These are phyloP conservation scores for Platanthera guangdongensis DNA, from an alignment of 106 monocot genomes.

Conservation along the genomic window DNA sequence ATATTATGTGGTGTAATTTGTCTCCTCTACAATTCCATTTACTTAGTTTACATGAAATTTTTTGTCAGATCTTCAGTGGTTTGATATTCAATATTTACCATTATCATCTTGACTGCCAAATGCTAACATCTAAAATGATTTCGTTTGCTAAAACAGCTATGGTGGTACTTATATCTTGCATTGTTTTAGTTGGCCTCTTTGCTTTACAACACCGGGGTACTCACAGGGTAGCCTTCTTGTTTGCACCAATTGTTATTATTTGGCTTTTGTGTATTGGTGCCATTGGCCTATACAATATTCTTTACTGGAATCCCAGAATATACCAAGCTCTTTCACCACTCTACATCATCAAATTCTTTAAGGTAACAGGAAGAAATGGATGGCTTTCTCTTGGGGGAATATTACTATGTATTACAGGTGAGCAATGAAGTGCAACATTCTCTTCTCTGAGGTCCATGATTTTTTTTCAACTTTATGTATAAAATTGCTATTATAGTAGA, in stretches of 20 bases:
- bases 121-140: background rate
- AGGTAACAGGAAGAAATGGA: constrained; percentile 57
- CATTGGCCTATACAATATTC: constrained; percentile 75
- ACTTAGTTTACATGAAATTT: background rate
- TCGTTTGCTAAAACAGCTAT: constrained; percentile 28
- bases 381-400: constrained; percentile 86
- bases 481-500: background rate
- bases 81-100: background rate
- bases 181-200: constrained; percentile 84
- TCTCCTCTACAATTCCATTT: background rate
- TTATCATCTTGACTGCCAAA: constrained; percentile 8
- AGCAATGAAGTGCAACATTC: background rate
- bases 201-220: constrained; percentile 88
- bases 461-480: background rate
- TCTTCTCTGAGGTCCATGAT: background rate
- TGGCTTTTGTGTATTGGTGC: constrained; percentile 67
- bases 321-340: constrained; percentile 67
- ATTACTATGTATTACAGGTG: constrained; percentile 77
- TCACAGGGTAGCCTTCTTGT: constrained; percentile 77
- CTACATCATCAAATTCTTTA: constrained; percentile 70
- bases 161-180: constrained; percentile 62
- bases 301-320: constrained; percentile 68
- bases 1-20: background rate
- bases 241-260: constrained; percentile 75
- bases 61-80: background rate